phyloP scores from a whole-genome alignment of 805 yeast species.

The Maudiozyma bulderi region DNA sequence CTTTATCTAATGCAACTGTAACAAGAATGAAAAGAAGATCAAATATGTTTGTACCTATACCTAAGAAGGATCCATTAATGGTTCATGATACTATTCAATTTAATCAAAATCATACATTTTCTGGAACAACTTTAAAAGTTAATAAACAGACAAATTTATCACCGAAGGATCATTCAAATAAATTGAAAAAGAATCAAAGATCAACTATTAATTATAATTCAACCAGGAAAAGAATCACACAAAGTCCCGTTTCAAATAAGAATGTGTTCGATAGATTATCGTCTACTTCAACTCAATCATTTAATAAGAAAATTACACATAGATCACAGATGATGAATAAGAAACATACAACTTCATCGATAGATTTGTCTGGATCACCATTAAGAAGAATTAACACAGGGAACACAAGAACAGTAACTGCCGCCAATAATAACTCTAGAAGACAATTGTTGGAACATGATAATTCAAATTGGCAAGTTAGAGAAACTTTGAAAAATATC shows the following conservation, averaged over 20 bases:
- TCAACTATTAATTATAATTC: neutral
- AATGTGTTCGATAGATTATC: slow-evolving; percentile 28
- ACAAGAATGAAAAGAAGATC: slow-evolving; percentile 19
- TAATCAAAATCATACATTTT: slow-evolving; percentile 2
- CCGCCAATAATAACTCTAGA: neutral
- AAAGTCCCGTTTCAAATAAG: slow-evolving; percentile 3
- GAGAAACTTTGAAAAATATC: slow-evolving; percentile 23
- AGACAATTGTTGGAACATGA: neutral
- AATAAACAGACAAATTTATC: slow-evolving; percentile 1
- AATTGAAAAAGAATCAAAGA: neutral
- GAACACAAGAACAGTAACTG: neutral
- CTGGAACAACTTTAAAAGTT: slow-evolving; percentile 2
- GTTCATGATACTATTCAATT: slow-evolving; percentile 7
- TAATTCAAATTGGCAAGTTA: slow-evolving; percentile 7
- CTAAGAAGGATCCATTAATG: slow-evolving; percentile 26
- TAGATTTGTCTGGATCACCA: slow-evolving; percentile 26
- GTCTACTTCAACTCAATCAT: slow-evolving; percentile 23
- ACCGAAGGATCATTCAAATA: slow-evolving; percentile 1
- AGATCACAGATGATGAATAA: slow-evolving; percentile 4
- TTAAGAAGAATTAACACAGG: slow-evolving; percentile 8
- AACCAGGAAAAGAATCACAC: neutral
- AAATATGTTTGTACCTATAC: slow-evolving; percentile 29
- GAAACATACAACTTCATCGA: slow-evolving; percentile 13
- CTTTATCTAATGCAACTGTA: slow-evolving; percentile 3
- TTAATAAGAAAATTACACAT: slow-evolving; percentile 19